Evolutionary conservation across 208 protist genomes (phyloP), one percentile per base, ranked within the genome.

Genomic region (Naegleria lovaniensis): DNA sequence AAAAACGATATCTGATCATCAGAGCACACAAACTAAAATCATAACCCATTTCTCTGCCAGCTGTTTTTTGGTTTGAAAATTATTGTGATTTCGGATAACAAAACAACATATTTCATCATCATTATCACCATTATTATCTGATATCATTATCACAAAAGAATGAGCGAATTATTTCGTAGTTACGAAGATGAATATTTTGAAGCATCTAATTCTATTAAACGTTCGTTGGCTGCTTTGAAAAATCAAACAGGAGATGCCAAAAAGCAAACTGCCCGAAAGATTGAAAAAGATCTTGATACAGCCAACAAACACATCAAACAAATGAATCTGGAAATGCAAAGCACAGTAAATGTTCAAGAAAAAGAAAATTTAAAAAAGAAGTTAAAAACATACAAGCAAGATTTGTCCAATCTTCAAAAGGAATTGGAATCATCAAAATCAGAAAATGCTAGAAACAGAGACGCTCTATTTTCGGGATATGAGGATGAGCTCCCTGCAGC

Each of bases 291-390:
- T 39, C 38, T 85, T 16, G 83, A 85, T 22, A 43, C 33, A 22
- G 83, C 39, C 16, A 85, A 48, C 16, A 48, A 85, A 40, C 13
- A 85, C 7, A 85, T 85, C 25, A 85, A 48, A 85, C 83, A 85
- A 48, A 85, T 85, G 83, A 48, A 85, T 29, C 15, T 48, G 0
- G 83, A 85, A 48, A 48, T 48, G 39, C 6, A 40, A 40, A 38
- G 22, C 13, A 85, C 40, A 43, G 83, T 43, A 22, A 33, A 85
- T 85, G 9, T 16, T 38, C 29, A 40, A 43, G 83, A n/a, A 85
- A 85, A 85, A 11, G 83, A 85, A 40, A 16, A 48, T 13, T 48
- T 85, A 40, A 85, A 85, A 39, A 85, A 85, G 7, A 85, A 85
- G 38, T 22, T 85, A 48, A 40, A 85, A 43, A 48, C 83, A 25